phyloP scores from a whole-genome alignment of 75 land plant genomes.

The Pseudotsuga menziesii region DNA sequence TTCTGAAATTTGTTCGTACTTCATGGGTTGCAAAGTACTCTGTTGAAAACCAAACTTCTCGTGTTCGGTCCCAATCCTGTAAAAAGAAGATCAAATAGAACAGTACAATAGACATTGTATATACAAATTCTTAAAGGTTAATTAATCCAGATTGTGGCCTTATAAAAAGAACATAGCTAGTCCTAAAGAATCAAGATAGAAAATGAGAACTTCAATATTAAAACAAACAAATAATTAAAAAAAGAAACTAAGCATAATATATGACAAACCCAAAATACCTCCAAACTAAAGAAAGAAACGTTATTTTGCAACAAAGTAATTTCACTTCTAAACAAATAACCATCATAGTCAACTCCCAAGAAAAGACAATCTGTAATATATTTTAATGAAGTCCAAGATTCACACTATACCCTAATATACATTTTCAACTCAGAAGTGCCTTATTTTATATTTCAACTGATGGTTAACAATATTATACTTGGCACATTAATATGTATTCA shows the following conservation, averaged over 20 bases:
- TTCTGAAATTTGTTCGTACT: conserved; percentile 82
- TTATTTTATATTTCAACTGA: not conserved
- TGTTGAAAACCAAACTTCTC: conserved; percentile 97
- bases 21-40: conserved; percentile 68
- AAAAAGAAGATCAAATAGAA: not conserved
- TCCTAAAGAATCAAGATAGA: too few species aligned
- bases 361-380: not conserved
- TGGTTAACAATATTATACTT: not conserved
- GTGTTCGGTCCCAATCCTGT: conserved; percentile 99
- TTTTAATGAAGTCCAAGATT: too few species aligned
- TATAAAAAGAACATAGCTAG: too few species aligned
- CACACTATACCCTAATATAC: not conserved
- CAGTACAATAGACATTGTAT: not conserved
- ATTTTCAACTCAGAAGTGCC: not conserved
- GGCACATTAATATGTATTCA: not conserved
- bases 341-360: not conserved
- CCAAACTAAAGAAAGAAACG: not conserved
- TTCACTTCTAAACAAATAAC: not conserved
- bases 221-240: too few species aligned
- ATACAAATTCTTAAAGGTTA: not conserved
- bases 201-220: too few species aligned
- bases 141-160: not conserved
- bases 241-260: not conserved
- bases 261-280: not conserved
- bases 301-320: not conserved